Conservation (phyloP, 2,329 filamentous ascomycete species). For the Penicillium vulpinum region DNA sequence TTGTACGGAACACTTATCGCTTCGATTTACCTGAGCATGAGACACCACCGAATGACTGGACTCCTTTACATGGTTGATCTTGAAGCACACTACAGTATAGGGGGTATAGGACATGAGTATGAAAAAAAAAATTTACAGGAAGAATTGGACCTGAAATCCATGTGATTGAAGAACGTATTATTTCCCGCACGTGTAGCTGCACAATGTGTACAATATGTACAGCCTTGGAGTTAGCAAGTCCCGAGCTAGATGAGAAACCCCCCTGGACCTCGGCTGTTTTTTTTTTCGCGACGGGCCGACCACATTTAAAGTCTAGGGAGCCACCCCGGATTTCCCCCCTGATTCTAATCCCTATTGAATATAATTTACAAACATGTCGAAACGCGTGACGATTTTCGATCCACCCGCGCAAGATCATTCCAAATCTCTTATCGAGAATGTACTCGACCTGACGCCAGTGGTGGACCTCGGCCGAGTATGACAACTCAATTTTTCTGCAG, state of each 20-base stretch:
- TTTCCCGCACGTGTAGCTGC: background rate
- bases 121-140: background rate
- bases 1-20: conserved; percentile 29
- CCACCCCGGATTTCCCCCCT: conserved; percentile 7
- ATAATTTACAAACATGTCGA: conserved; percentile 26
- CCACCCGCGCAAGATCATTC: conserved; percentile 70
- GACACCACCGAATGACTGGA: conserved; percentile 4
- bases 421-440: conserved; percentile 83
- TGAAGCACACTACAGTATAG: background rate
- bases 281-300: background rate
- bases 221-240: no score
- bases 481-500: background rate
- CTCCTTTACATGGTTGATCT: background rate
- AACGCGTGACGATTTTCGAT: conserved; percentile 64
- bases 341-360: background rate
- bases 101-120: background rate
- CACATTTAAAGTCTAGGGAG: conserved; percentile 10
- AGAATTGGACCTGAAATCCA: background rate
- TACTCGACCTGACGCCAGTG: conserved; percentile 79
- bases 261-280: conserved; percentile 20
- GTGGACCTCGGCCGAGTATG: conserved; percentile 60
- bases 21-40: conserved; percentile 24
- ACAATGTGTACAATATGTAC: background rate
- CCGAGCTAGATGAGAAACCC: background rate
- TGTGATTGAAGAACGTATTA: background rate